Conservation (phyloP, 306 rosid species). For the Prunus mume region DNA sequence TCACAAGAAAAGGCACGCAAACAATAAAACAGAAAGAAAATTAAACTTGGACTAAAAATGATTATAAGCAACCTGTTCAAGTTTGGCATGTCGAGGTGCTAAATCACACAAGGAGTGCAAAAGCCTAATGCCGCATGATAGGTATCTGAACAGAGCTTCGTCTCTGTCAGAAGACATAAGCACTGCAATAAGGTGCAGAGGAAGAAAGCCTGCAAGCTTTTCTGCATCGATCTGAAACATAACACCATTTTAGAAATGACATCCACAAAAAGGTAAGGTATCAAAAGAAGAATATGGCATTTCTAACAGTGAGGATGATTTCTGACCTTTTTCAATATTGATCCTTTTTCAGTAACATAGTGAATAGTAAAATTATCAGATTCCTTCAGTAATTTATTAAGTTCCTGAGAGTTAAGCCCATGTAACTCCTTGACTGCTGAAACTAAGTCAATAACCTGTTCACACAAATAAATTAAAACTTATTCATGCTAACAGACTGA, state of each 20-base stretch:
- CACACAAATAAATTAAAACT: slow-evolving; percentile 26
- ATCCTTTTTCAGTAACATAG: slow-evolving; percentile 47
- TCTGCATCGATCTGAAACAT: slow-evolving; percentile 77
- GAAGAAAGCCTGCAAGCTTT: slow-evolving; percentile 76
- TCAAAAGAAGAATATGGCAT: slow-evolving; percentile 19
- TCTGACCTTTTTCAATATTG: slow-evolving; percentile 49
- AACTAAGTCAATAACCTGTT: slow-evolving; percentile 63
- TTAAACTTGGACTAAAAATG: slow-evolving; percentile 5
- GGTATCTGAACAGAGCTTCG: slow-evolving; percentile 59
- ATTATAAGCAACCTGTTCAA: slow-evolving; percentile 70
- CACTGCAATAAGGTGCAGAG: slow-evolving; percentile 71
- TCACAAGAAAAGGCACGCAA: slow-evolving; percentile 15
- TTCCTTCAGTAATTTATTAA: slow-evolving; percentile 65
- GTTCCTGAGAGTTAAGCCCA: slow-evolving; percentile 58
- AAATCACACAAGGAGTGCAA: slow-evolving; percentile 89
- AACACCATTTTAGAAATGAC: slow-evolving; percentile 19
- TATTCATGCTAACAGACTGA: slow-evolving; percentile 16
- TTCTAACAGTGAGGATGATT: background rate
- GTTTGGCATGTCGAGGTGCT: slow-evolving; percentile 74
- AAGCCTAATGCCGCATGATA: slow-evolving; percentile 72
- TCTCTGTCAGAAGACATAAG: slow-evolving; percentile 55
- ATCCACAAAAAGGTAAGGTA: slow-evolving; percentile 16
- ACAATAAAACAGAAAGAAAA: slow-evolving; percentile 18
- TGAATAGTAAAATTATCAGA: slow-evolving; percentile 69
- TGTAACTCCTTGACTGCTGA: slow-evolving; percentile 72